Percentiles rank a stretch among this genome's conserved stretches.
Evolutionary conservation across 345 rosid species (phyloP).

Genomic region (Citrus reticulata): DNA sequence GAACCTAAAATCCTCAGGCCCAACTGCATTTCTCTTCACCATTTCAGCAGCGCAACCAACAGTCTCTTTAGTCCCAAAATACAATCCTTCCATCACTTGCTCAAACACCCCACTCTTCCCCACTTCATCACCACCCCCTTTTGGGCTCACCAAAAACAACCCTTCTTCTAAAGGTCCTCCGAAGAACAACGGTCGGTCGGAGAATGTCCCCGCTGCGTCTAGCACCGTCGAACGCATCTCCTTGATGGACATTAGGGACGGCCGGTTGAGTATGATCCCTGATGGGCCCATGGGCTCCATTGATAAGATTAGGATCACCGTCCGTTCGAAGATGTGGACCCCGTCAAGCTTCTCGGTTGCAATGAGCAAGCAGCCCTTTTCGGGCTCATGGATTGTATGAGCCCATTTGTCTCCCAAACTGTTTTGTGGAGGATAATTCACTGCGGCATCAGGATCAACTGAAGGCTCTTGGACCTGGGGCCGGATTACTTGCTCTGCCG

Average conservation of each 20-base stretch:
- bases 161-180: constrained; percentile 91
- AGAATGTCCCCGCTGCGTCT: constrained; percentile 58
- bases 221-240: constrained; percentile 55
- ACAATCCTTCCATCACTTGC: constrained; percentile 74
- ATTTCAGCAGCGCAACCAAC: constrained; percentile 78
- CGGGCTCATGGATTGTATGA: constrained; percentile 68
- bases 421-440: constrained; percentile 29
- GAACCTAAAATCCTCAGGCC: constrained; percentile 72
- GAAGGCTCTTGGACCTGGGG: constrained; percentile 35
- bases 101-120: constrained; percentile 54
- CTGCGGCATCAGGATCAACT: constrained; percentile 31
- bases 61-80: constrained; percentile 75
- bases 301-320: constrained; percentile 74
- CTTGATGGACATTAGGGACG: constrained; percentile 74
- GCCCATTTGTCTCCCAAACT: constrained; percentile 71
- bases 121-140: constrained; percentile 33
- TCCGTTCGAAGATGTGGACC: constrained; percentile 77
- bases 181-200: constrained; percentile 64
- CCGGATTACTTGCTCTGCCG: constrained; percentile 36
- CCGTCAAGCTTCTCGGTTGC: constrained; percentile 92
- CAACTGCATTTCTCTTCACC: constrained; percentile 67
- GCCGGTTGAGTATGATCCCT: constrained; percentile 86
- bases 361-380: constrained; percentile 78
- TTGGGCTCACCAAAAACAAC: constrained; percentile 59
- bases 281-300: constrained; percentile 67